These are phyloP conservation scores for Proliferodiscus dingleyae DNA, from an alignment of 2,329 filamentous ascomycete genomes.

Conservation along the genomic window DNA sequence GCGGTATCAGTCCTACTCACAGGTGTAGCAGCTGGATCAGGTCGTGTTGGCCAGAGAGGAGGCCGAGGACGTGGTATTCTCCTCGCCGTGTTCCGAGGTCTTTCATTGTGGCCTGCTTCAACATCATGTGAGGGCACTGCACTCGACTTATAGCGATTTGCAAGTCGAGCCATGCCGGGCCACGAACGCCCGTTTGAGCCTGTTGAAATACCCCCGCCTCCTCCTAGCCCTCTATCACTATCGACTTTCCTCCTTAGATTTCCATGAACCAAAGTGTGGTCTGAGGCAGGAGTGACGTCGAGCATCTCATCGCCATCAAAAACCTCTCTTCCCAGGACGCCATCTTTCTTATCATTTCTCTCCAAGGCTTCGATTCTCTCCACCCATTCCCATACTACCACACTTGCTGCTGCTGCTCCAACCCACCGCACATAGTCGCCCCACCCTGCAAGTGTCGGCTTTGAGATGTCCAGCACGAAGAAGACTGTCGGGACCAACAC, in stretches of 20 bases:
- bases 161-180: constrained; percentile 38
- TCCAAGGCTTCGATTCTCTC: constrained; percentile 70
- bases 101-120: constrained; percentile 13
- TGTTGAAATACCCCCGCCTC: constrained; percentile 15
- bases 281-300: constrained; percentile 55
- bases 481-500: constrained; percentile 70
- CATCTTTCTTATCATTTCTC: constrained; percentile 67
- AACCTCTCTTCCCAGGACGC: constrained; percentile 64
- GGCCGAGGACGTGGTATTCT: constrained; percentile 19
- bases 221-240: constrained; percentile 13
- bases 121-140: constrained; percentile 16
- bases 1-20: constrained; percentile 58
- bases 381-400: constrained; percentile 80
- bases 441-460: constrained; percentile 66
- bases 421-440: constrained; percentile 76
- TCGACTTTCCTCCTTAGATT: constrained; percentile 31
- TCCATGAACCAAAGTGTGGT: constrained; percentile 38
- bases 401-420: constrained; percentile 67
- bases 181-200: constrained; percentile 32
- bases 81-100: constrained; percentile 9
- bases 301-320: constrained; percentile 74
- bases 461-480: constrained; percentile 68
- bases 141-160: constrained; percentile 25
- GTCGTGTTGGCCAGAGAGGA: constrained; percentile 48
- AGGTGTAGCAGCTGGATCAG: constrained; percentile 50